phyloP scores from a whole-genome alignment of 2,329 filamentous ascomycete species.

The Botrytis aclada region DNA sequence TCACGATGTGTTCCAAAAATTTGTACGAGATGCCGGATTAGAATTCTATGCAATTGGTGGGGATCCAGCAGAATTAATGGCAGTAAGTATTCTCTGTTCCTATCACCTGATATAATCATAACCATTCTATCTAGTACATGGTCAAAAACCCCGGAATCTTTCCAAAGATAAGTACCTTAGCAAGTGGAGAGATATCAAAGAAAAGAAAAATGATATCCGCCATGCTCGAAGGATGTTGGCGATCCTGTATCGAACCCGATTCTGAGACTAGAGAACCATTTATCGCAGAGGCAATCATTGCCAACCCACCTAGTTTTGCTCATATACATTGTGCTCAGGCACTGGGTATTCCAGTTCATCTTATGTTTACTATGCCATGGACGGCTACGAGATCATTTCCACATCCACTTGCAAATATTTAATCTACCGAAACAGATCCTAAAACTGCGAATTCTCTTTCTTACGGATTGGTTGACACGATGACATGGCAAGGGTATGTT shows the following conservation, averaged over 20 bases:
- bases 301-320: conserved; percentile 74
- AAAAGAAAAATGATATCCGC: conserved; percentile 70
- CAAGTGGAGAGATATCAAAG: conserved; percentile 70
- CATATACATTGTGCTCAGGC: conserved; percentile 41
- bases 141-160: conserved; percentile 81
- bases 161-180: conserved; percentile 71
- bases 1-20: conserved; percentile 71
- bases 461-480: conserved; percentile 75
- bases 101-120: not conserved
- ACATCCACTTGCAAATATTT: conserved; percentile 71
- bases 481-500: conserved; percentile 70
- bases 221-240: conserved; percentile 78
- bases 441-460: conserved; percentile 75
- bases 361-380: conserved; percentile 56
- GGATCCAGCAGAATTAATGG: conserved; percentile 51
- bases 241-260: conserved; percentile 66
- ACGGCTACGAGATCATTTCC: conserved; percentile 71
- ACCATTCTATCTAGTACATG: conserved; percentile 36
- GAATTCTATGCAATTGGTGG: conserved; percentile 80
- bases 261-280: conserved; percentile 40
- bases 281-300: conserved; percentile 72
- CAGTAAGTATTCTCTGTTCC: not conserved
- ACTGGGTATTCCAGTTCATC: conserved; percentile 6
- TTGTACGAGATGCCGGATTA: conserved; percentile 65
- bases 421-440: conserved; percentile 60